phyloP scores from a whole-genome alignment of 768 basidiomycete species.

The Gymnopilus junonius region DNA sequence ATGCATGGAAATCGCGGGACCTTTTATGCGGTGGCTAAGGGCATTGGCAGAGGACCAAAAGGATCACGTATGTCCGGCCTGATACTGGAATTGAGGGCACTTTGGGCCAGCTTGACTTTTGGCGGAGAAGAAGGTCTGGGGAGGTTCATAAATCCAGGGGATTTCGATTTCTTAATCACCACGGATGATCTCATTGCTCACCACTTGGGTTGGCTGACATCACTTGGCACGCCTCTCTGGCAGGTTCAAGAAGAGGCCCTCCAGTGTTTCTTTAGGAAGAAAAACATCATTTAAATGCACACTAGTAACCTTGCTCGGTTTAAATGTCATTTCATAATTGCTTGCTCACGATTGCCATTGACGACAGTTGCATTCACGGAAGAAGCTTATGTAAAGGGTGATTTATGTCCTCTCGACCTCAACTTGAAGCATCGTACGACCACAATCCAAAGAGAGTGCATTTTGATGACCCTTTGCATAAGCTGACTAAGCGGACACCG shows the following conservation, averaged over 20 bases:
- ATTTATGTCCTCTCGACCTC: too few species aligned
- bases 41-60: neutral
- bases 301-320: too few species aligned
- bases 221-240: constrained; percentile 5
- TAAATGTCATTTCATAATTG: too few species aligned
- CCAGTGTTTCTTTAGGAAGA: neutral
- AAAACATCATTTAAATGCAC: neutral
- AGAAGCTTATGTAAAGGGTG: too few species aligned
- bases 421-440: too few species aligned
- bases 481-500: too few species aligned
- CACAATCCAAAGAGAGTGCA: too few species aligned
- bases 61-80: neutral
- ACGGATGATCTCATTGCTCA: neutral
- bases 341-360: too few species aligned
- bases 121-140: constrained; percentile 8
- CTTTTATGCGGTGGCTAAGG: constrained; percentile 9
- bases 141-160: neutral
- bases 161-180: constrained; percentile 7
- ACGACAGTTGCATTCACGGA: too few species aligned
- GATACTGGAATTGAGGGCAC: neutral
- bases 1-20: constrained; percentile 10
- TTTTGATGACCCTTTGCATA: too few species aligned
- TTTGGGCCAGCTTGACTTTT: constrained; percentile 6
- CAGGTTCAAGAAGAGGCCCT: constrained; percentile 1
- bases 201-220: constrained; percentile 5